Base-by-base conservation (phyloP, 1,284 basidiomycete genomes). In the Puccinia sorghi region DNA sequence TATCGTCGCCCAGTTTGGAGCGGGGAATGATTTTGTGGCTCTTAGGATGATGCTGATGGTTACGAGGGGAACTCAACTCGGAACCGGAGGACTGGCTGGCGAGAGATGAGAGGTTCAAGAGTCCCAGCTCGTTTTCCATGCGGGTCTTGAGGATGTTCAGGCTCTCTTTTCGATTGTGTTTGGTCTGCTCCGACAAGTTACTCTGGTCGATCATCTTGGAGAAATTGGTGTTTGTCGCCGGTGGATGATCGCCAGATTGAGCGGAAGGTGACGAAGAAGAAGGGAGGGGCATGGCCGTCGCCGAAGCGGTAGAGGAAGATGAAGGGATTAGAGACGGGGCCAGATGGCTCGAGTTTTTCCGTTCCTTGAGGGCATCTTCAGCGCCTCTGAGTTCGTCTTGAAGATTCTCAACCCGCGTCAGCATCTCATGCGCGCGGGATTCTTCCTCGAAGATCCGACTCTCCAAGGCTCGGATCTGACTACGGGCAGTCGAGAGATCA, bases 371-470 rank as follows among this genome's bases (percentile, higher is more conserved):
- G 17, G 64, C 54, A 39, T 70, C 75, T 46, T 78, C 75, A 22
- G 67, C 64, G 17, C 75, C 75, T 57, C 75, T 57, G 50, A 78
- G 52, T 27, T 78, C 52, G 27, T 78, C 75, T 71, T 78, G 75
- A 12, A 78, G 57, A 46, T 70, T 56, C 27, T 69, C 75, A 20
- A 78, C 69, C 25, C 75, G 64, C n/a, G 75, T 78, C 41, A 78
- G 48, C 75, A 78, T 78, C 43, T 78, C 75, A 71, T 70, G 75
- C 9, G 75, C 70, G 17, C 56, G 69, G 17, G 75, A 78, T 54
- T 79, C 69, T 64, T 79, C 76, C 63, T 79, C 76, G 41, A 79
- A 79, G 17, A 79, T 41, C 50, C 70, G 50, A 46, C 37, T 79
- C 48, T 79, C 76, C 54, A 79, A 43, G 27, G 54, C 59, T 22